These are phyloP conservation scores for Blumeria hordei DNA, from an alignment of 2,329 filamentous ascomycete species.

Conservation along the genomic window DNA sequence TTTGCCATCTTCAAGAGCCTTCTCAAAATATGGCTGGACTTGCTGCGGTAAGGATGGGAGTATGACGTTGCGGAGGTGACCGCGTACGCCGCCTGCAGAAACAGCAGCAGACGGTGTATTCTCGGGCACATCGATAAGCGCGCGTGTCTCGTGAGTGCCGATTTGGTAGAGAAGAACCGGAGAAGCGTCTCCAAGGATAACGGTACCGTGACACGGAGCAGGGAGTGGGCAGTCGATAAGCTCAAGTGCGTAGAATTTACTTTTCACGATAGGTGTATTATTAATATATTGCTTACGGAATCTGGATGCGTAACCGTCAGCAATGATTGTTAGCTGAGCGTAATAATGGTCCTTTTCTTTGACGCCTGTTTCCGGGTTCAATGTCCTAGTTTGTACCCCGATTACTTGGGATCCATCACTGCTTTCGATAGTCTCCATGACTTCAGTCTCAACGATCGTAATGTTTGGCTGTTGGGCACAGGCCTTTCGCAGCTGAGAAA, in stretches of 20 bases:
- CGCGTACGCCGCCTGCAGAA: conserved; percentile 59
- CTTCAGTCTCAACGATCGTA: conserved; percentile 75
- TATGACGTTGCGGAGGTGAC: conserved; percentile 58
- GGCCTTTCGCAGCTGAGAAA: conserved; percentile 53
- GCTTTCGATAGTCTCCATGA: conserved; percentile 47
- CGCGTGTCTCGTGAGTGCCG: conserved; percentile 77
- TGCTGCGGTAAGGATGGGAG: conserved; percentile 50
- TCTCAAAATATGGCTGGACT: conserved; percentile 48
- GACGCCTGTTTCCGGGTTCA: conserved; percentile 26
- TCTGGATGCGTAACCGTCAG: conserved; percentile 79
- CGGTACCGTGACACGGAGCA: conserved; percentile 54
- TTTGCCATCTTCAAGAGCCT: conserved; percentile 53
- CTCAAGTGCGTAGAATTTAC: conserved; percentile 85
- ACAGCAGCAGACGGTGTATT: conserved; percentile 49
- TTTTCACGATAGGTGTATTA: conserved; percentile 43
- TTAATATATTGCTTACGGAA: conserved; percentile 63
- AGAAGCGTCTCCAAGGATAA: conserved; percentile 53
- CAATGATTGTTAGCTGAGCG: conserved; percentile 64
- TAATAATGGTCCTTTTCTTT: conserved; percentile 60
- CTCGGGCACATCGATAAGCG: conserved; percentile 67
- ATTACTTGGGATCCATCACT: conserved; percentile 47
- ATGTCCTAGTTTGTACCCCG: conserved; percentile 55
- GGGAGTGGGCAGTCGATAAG: conserved; percentile 70
- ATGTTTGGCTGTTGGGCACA: conserved; percentile 60
- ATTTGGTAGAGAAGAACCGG: conserved; percentile 93